Evolutionary conservation across 164 flowering plant genomes (phyloP).

Genomic region (Liriodendron chinense): DNA sequence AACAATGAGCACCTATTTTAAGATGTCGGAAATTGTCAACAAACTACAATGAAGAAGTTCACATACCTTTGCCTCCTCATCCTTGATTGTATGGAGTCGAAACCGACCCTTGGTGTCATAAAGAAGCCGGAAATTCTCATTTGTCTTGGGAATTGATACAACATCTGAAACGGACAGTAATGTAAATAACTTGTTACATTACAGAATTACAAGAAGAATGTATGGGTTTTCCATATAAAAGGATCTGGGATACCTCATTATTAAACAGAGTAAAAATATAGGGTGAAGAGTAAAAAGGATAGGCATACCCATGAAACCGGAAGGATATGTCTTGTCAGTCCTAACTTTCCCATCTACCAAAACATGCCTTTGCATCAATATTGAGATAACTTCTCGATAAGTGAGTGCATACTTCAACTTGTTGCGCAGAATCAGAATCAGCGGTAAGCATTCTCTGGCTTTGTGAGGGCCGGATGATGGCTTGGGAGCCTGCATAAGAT

Average conservation of each 20-base stretch:
- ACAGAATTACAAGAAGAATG: background rate
- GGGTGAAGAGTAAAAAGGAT: background rate
- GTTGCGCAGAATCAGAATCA: constrained; percentile 49
- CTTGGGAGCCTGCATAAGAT: constrained; percentile 49
- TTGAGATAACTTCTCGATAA: constrained; percentile 52
- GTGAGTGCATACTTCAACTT: constrained; percentile 60
- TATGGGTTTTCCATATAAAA: background rate
- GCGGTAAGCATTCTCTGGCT: constrained; percentile 56
- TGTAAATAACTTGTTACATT: background rate
- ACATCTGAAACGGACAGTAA: constrained; percentile 41
- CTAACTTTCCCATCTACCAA: constrained; percentile 60
- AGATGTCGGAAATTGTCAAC: background rate
- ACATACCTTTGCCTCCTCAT: constrained; percentile 82
- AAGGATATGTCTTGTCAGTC: constrained; percentile 58
- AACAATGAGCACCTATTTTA: background rate
- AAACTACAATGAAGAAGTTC: background rate
- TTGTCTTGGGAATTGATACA: constrained; percentile 73
- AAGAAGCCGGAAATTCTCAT: constrained; percentile 74
- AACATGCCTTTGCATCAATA: constrained; percentile 59
- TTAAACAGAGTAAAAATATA: background rate
- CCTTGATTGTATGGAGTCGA: constrained; percentile 66
- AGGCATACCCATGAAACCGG: constrained; percentile 60
- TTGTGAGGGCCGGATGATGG: constrained; percentile 72
- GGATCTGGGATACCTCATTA: background rate
- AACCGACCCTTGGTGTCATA: constrained; percentile 85